phyloP scores from a whole-genome alignment of 352 stramenopile genomes.

The Pythium aristosporum region DNA sequence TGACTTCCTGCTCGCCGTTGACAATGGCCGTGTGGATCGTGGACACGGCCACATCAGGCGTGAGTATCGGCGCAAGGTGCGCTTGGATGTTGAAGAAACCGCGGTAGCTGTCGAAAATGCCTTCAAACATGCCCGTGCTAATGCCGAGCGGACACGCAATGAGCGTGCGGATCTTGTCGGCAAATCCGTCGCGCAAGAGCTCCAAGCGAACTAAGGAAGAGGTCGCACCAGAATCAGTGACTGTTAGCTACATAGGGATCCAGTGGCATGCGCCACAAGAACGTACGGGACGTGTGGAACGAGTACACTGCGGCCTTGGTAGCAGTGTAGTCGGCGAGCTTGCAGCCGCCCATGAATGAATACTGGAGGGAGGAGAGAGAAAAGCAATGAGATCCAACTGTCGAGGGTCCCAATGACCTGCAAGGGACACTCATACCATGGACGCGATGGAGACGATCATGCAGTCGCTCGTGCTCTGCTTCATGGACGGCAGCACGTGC shows the following conservation, averaged over 20 bases:
- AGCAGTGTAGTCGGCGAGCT: constrained; percentile 69
- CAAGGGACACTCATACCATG: constrained; percentile 12
- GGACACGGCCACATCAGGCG: constrained; percentile 32
- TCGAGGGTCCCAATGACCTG: neutral
- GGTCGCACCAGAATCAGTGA: neutral
- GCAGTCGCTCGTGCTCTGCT: constrained; percentile 15
- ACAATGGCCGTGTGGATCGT: constrained; percentile 54
- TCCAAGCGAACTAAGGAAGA: constrained; percentile 61
- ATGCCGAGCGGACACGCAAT: constrained; percentile 68
- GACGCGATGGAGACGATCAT: constrained; percentile 35
- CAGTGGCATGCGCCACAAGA: neutral
- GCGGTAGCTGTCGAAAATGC: constrained; percentile 35
- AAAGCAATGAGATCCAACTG: neutral
- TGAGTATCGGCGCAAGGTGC: constrained; percentile 21
- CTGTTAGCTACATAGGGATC: neutral
- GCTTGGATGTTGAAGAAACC: constrained; percentile 18
- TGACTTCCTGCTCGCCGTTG: constrained; percentile 47
- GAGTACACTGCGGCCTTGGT: constrained; percentile 68
- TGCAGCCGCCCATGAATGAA: constrained; percentile 1
- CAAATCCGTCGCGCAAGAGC: constrained; percentile 47
- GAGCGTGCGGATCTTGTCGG: constrained; percentile 54
- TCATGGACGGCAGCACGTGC: constrained; percentile 29
- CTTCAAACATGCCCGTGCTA: constrained; percentile 74
- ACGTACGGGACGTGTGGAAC: constrained; percentile 67
- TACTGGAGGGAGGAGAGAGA: constrained; percentile 2